Evolutionary conservation across 2,329 filamentous ascomycete species (phyloP), one percentile per base, ranked within the genome.

Genomic region (Helotiales sp.): DNA sequence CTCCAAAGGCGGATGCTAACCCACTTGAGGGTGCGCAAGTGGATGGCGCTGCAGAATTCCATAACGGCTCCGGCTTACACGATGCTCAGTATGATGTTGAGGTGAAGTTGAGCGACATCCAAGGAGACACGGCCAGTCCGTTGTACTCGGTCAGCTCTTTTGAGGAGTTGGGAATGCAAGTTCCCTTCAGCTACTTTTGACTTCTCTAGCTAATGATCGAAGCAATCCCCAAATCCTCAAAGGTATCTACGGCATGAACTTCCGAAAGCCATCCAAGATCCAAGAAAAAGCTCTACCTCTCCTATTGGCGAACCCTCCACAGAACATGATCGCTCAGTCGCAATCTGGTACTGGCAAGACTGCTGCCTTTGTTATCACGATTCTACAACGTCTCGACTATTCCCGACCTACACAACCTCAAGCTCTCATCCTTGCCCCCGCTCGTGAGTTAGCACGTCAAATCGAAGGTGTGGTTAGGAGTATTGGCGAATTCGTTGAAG

Each of bases 311-410:
- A 81, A 96, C 70, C 93, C 95, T n/a, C 89, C 93, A 0, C 82
- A 82, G 64, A 98, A 98, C 75, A 89, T 99, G 83, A 93, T 99
- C 70, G 95, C 93, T 3, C 95, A 99, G 76, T 99, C 95, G n/a
- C 95, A 99, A 75, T 99, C 95, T 2, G 95, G 95, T 67, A 99
- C 95, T 19, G 95, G 95, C 70, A 99, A 99, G 80, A 99, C 95
- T 0, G 95, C 93, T 19, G 95, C 95, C 22, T 99, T 99, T 73
- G 90, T 95, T 46, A 87, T 96, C 61, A 96, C 96, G 60, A 89
- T 96, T 60, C 82, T 99, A 38, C 90, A 90, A 58, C 91, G 95
- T 62, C 77, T 98, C 70, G 91, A 99, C 70, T 83, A 93, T 58
- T 78, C 71, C 52, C 81, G 83, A 63, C 81, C 86, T 19, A 77